These are phyloP conservation scores for Linanthus parryae DNA, from an alignment of 148 eudicot genomes.

Conservation along the genomic window DNA sequence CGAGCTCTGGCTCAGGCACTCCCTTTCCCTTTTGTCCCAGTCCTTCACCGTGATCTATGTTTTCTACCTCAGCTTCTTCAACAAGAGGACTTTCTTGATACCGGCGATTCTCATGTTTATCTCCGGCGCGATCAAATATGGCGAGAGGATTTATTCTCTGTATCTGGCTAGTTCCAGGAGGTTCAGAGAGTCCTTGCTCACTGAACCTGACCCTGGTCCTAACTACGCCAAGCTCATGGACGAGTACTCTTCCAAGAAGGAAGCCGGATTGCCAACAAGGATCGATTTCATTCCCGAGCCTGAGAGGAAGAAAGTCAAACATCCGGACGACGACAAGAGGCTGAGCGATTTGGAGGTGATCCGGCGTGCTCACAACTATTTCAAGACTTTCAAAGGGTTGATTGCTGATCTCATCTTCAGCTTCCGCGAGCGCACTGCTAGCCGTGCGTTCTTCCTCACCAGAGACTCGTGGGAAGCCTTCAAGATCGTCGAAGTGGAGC, in stretches of 20 bases:
- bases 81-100: constrained; percentile 10
- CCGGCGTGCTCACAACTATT: neutral
- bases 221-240: constrained; percentile 44
- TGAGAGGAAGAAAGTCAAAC: no score
- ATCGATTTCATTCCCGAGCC: constrained; percentile 16
- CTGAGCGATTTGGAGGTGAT: neutral
- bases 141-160: constrained; percentile 22
- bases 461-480: neutral
- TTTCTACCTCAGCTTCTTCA: constrained; percentile 19
- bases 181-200: constrained; percentile 30
- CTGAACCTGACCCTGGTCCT: constrained; percentile 35
- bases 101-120: constrained; percentile 22
- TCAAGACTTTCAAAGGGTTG: neutral
- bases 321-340: no score
- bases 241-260: constrained; percentile 24
- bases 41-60: constrained; percentile 17
- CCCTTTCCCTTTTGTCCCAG: constrained; percentile 30
- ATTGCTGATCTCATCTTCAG: neutral
- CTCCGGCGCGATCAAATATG: constrained; percentile 25
- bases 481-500: neutral
- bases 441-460: neutral
- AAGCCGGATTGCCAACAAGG: constrained; percentile 20
- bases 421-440: neutral
- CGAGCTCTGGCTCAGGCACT: constrained; percentile 38
- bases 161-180: constrained; percentile 23